Evolutionary conservation across 2,329 filamentous ascomycete species (phyloP), one percentile per base, ranked within the genome.

Genomic region (Botrytis paeoniae): DNA sequence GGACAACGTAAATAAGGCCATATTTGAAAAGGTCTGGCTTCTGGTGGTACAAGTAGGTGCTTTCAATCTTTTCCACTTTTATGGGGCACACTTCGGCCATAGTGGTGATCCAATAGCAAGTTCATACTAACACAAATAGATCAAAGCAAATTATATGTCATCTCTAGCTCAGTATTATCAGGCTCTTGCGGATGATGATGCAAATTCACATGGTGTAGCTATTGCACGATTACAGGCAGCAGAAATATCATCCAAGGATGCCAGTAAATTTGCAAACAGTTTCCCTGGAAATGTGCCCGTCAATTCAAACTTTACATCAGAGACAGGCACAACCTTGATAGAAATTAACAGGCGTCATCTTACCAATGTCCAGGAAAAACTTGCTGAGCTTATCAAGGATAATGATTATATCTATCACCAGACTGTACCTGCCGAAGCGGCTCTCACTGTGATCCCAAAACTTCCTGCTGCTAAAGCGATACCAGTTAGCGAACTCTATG

Each of bases 371-470:
- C 92, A 97, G 80, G 92, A 95, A 75, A 95, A 93, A 81, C 85
- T 97, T 35, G 85, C 86, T 29, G 91, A 93, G 74, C 87, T 95
- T 68, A 86, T 88, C 77, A 97, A 97, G 79, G 96, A 99, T 82
- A 99, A 99, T 78, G 96, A 99, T 81, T 98, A 96, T 82, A 97
- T 99, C 81, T 99, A 99, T 80, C 96, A 99, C 81, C 94, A 98
- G 78, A 91, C 90, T 1, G 91, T 99, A 2, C 95, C 96, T 0
- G 91, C 91, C 16, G 94, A 98, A 82, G 93, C 94, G 6, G 92
- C 91, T 41, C 84, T 99, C 20, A 85, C 93, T 1, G 88, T 92
- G 1, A 94, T 99, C 66, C 88, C 94, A 4, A 99, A 98, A 81
- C 86, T 98, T 25, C 94, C 95, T 7, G 97, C 96, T 1, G 95